Base-by-base conservation (phyloP, 768 basidiomycete genomes). In the Chalciporus chontae region DNA sequence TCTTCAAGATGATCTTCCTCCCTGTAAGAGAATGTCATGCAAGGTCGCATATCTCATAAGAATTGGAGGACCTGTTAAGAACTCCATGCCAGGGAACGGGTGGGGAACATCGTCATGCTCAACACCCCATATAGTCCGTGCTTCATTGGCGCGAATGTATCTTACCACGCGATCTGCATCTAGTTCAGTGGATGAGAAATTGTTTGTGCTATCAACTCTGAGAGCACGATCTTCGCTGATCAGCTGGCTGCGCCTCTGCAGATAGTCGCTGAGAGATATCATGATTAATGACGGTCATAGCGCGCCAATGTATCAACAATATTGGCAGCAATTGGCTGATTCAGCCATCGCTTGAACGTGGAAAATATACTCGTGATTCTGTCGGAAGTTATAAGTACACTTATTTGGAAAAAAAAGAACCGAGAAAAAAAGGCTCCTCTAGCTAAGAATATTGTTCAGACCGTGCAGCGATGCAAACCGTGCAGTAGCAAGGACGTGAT, bases 61-160 rank as follows among this genome's bases (percentile, higher is more conserved):
- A 9, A 40, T 4, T 6, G 6, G 36, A 60, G 32, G 55, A 82
- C 84, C 84, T 43, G 83, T 85, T 55, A 87, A 62, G 56, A 87
- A 89, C 53, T 79, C 84, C 84, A 86, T 87, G 27, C 87, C 87
- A 36, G 85, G 85, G 54, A 85, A 87, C 2, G 79, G 71, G 53
- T 86, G 79, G 17, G 75, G 77, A 32, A 80, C 68, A 9, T 72
- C 73, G 15, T 75, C 69, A 53, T 77, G 68, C n/a, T 81, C 75
- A 43, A 65, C 66, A 32, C 62, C 71, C 86, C 85, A 87, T n/a
- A 87, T 65, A 2, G 74, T 71, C 21, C 64, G 57, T 0, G 75
- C 78, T 57, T 88, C 86, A 14, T 56, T 51, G 0, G 69, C 61
- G 36, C 86, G 78, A 47, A 88, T 76, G 21, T 63, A 58, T 23